These are phyloP conservation scores for Verticillium tricorpus DNA, from an alignment of 2,329 filamentous ascomycete species.

Conservation along the genomic window DNA sequence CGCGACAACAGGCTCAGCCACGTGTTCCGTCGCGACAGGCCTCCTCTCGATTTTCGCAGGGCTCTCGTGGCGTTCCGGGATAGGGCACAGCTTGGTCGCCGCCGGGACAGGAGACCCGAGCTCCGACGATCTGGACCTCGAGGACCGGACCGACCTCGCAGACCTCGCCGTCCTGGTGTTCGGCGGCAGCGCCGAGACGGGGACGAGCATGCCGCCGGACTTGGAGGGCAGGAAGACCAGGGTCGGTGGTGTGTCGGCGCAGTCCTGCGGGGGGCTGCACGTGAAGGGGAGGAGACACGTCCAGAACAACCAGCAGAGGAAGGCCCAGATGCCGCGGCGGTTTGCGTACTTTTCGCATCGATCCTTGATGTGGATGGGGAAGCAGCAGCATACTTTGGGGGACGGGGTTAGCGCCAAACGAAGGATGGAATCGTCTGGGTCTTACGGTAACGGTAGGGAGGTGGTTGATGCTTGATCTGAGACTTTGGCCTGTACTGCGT, in stretches of 20 bases:
- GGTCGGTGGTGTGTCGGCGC: not conserved
- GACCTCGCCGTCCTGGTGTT: not conserved
- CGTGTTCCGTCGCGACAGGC: not conserved
- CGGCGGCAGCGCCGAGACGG: not conserved
- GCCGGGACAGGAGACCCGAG: not conserved
- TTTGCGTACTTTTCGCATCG: not conserved
- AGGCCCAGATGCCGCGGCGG: not conserved
- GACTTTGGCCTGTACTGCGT: not conserved
- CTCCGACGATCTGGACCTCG: not conserved
- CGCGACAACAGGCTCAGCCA: not conserved
- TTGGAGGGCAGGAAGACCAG: not conserved
- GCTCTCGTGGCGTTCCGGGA: not conserved
- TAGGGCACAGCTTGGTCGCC: not conserved
- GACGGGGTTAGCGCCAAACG: not conserved
- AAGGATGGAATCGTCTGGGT: no score
- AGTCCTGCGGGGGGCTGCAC: not conserved
- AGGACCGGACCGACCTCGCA: not conserved
- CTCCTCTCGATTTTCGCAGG: not conserved
- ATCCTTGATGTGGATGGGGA: not conserved
- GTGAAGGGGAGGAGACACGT: not conserved
- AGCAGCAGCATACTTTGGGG: not conserved
- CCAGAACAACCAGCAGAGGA: not conserved
- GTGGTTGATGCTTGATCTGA: not conserved
- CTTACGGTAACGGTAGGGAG: not conserved
- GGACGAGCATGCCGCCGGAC: not conserved